Evolutionary conservation across 495 filamentous ascomycete genomes (phyloP), one percentile per base, ranked within the genome.

Genomic region (Peziza echinospora): DNA sequence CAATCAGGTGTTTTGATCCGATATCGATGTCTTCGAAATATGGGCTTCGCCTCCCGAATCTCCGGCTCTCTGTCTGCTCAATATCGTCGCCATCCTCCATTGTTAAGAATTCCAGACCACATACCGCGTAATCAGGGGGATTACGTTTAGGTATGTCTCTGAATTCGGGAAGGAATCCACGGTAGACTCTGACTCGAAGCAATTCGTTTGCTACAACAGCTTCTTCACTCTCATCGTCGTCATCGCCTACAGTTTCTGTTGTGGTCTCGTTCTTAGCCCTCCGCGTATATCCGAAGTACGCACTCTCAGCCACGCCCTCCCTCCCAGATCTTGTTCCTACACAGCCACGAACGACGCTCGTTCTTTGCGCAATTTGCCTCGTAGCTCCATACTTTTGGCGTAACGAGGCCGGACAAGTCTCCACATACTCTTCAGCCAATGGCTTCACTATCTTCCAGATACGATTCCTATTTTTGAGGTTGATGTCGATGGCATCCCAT

Each of bases 361-460:
- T 61, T 28, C 24, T 52, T 28, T 49, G 24, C 10, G 54, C 50
- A 24, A 50, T 47, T 21, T 24, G 8, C 23, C 26, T 19, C 21
- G 50, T 54, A 16, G 45, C 48, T 9, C 41, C 48, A 37, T 58
- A 52, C 19, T 23, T 52, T 24, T 47, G 28, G 5, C 44, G 49
- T 7, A 62, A 41, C 5, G 56, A 30, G n/a, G 7, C 24, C 8
- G 25, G 40, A 8, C 53, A 62, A 10, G 51, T 52, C 41, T 62
- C 60, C 11, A 62, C 60, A 10, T 62, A 19, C 39, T 58, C 52
- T 21, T 62, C 60, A 1, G 60, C 60, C 53, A 62, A 62, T 5
- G 60, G 60, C 26, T 62, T 55, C 11, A 62, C 54, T 25, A 62
- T 62, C 37, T 62, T 62, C 60, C 60, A 62, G 37, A 62, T 62